Conservation (phyloP, 2,329 filamentous ascomycete species). For the Ascochyta rabiei region DNA sequence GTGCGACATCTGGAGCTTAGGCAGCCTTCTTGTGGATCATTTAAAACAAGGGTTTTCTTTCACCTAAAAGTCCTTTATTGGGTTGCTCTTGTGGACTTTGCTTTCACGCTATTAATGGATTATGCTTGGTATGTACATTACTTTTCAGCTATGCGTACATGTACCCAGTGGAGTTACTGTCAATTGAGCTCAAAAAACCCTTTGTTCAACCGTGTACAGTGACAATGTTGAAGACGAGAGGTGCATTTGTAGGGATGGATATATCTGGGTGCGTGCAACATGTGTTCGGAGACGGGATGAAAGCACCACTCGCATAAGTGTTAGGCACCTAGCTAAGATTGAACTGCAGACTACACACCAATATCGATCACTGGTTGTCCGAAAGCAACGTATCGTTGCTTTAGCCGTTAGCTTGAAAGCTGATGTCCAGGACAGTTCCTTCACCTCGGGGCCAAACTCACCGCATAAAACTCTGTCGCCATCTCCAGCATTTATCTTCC, state of each 20-base stretch:
- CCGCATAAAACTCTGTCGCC: background rate
- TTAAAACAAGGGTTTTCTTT: background rate
- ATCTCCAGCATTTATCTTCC: background rate
- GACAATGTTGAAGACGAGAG: background rate
- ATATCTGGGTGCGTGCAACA: background rate
- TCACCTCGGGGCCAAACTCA: background rate
- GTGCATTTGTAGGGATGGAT: background rate
- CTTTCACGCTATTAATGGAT: conserved; percentile 12
- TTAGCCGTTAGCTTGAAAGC: background rate
- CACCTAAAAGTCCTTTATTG: conserved; percentile 5
- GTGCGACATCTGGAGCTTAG: background rate
- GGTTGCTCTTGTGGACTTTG: conserved; percentile 6
- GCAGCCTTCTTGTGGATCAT: conserved; percentile 1
- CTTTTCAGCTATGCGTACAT: conserved; percentile 8
- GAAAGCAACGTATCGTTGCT: background rate
- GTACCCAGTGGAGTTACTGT: background rate
- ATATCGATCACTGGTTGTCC: background rate
- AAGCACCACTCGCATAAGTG: background rate
- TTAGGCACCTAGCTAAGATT: too few species aligned
- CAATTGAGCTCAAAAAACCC: too few species aligned
- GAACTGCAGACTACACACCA: background rate
- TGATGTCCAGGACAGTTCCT: background rate
- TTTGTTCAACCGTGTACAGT: too few species aligned
- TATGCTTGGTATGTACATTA: conserved; percentile 16
- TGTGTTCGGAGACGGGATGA: background rate